Evolutionary conservation across 345 rosid genomes (phyloP).

Genomic region (Toxicodendron radicans): DNA sequence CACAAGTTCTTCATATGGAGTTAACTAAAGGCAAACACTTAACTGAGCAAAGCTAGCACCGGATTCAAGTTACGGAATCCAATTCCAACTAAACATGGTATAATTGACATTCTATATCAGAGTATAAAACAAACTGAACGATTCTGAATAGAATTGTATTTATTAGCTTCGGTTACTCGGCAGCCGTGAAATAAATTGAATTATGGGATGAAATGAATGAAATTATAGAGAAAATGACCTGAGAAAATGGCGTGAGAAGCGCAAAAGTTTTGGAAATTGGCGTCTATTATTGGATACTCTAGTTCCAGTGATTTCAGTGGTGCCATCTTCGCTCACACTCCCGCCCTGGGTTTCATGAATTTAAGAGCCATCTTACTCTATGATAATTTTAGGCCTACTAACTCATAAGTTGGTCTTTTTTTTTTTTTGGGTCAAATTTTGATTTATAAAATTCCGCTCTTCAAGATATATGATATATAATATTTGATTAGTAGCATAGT

Average conservation of each 20-base stretch:
- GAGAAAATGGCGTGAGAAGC: constrained; percentile 59
- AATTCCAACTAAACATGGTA: not conserved
- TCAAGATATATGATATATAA: no score
- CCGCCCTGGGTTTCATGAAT: not conserved
- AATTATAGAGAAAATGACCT: constrained; percentile 25
- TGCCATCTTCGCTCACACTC: constrained; percentile 39
- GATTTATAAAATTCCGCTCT: not conserved
- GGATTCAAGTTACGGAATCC: not conserved
- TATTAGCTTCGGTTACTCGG: not conserved
- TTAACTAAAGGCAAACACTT: no score
- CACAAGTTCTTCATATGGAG: not conserved
- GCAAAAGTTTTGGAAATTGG: constrained; percentile 56
- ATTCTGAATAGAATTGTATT: not conserved
- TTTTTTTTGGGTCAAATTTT: not conserved
- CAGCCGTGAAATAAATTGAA: not conserved
- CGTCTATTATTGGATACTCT: constrained; percentile 49
- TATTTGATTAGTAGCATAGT: no score
- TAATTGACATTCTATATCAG: not conserved
- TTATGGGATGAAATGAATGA: not conserved
- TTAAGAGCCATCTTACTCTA: no score
- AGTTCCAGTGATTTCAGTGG: constrained; percentile 52
- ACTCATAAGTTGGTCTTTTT: not conserved
- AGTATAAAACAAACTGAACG: not conserved
- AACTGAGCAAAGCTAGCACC: not conserved
- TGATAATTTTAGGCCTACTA: no score